Percentiles rank a stretch among this genome's conserved stretches.
phyloP scores from a whole-genome alignment of 441 rosid species.

The Breynia disticha region DNA sequence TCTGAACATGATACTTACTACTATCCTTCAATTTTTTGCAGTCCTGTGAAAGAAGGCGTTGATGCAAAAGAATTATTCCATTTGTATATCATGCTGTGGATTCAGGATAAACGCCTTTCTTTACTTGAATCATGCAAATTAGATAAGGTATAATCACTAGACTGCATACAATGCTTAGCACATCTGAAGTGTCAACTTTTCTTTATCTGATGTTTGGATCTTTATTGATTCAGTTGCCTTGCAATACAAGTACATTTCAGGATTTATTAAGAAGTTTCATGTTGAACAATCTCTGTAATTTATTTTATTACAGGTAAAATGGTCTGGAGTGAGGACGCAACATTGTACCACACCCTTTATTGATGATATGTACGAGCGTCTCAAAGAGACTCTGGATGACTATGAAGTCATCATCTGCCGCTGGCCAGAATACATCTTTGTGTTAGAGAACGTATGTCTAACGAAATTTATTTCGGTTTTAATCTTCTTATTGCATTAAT shows the following conservation, averaged over 20 bases:
- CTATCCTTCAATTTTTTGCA: conserved; percentile 21
- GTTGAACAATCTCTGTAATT: conserved; percentile 9
- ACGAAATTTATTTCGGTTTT: conserved; percentile 9
- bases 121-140: conserved; percentile 86
- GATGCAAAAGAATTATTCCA: conserved; percentile 93
- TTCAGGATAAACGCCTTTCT: conserved; percentile 85
- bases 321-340: conserved; percentile 92
- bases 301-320: conserved; percentile 62
- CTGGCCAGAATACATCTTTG: conserved; percentile 94
- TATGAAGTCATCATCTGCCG: conserved; percentile 90
- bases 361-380: conserved; percentile 86
- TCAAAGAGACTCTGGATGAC: conserved; percentile 64
- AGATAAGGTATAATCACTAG: conserved; percentile 57
- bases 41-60: conserved; percentile 88
- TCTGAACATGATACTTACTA: conserved; percentile 14
- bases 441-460: conserved; percentile 74
- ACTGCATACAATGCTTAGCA: not conserved
- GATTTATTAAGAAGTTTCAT: not conserved
- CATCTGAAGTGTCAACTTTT: not conserved
- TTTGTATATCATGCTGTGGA: conserved; percentile 90
- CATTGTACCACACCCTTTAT: conserved; percentile 92
- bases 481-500: not conserved
- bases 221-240: conserved; percentile 3
- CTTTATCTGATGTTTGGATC: not conserved
- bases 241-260: not conserved